Conservation (phyloP, 2,329 filamentous ascomycete genomes). For the Fusarium goolgardi region DNA sequence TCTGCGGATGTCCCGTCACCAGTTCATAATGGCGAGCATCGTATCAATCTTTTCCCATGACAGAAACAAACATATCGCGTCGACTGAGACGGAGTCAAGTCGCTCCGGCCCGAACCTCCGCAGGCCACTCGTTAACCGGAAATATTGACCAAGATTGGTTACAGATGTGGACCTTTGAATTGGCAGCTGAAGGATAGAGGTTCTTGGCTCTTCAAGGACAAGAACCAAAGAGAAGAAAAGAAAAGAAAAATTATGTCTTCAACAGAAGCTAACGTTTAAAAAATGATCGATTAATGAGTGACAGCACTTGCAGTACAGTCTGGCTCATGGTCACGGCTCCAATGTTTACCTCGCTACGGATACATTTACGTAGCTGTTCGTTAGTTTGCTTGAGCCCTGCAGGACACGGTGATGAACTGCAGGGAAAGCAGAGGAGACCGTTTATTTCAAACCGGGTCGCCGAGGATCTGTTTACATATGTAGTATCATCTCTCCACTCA, state of each 20-base stretch:
- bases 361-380: constrained; percentile 16
- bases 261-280: neutral
- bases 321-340: constrained; percentile 19
- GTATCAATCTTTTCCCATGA: neutral
- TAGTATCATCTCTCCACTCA: constrained; percentile 43
- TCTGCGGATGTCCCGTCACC: constrained; percentile 5
- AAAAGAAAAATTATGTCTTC: neutral
- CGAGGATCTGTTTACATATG: constrained; percentile 36
- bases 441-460: constrained; percentile 4
- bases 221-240: neutral
- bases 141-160: constrained; percentile 9
- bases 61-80: neutral
- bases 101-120: constrained; percentile 28
- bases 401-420: constrained; percentile 26
- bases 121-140: constrained; percentile 15
- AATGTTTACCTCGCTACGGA: constrained; percentile 13
- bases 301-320: neutral
- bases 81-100: neutral
- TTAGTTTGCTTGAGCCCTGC: constrained; percentile 34
- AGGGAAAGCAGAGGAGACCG: constrained; percentile 17
- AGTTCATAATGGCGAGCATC: constrained; percentile 10
- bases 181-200: constrained; percentile 1
- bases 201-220: neutral
- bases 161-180: constrained; percentile 10
- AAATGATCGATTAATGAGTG: neutral